Percentiles rank a stretch among this genome's conserved stretches.
Evolutionary conservation across 2,329 filamentous ascomycete genomes (phyloP).

Genomic region (Penicillium sp.): DNA sequence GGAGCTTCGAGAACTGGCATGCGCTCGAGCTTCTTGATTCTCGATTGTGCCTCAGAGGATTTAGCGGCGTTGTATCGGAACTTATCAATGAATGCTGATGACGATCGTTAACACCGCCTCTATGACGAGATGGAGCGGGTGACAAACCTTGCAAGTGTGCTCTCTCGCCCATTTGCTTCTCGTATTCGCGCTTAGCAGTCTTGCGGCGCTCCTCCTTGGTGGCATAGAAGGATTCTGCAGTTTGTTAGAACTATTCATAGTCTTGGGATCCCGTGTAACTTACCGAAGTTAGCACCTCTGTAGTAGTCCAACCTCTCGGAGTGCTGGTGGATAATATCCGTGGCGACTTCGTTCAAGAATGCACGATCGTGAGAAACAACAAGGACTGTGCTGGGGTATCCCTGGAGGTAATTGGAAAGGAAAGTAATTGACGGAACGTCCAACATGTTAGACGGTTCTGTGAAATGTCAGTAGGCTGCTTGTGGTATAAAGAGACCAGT

Average conservation of each 20-base stretch:
- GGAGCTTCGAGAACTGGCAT: constrained; percentile 91
- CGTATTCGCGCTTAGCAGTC: constrained; percentile 94
- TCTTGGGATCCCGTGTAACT: constrained; percentile 15
- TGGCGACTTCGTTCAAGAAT: constrained; percentile 98
- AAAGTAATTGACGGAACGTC: constrained; percentile 99
- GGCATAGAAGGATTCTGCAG: constrained; percentile 81
- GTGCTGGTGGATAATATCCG: constrained; percentile 97
- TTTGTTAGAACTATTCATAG: constrained; percentile 18
- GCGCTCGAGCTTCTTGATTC: constrained; percentile 97
- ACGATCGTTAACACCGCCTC: constrained; percentile 5
- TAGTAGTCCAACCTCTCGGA: constrained; percentile 98
- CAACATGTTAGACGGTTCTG: constrained; percentile 99
- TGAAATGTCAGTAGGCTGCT: constrained; percentile 19
- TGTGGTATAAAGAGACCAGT: not conserved
- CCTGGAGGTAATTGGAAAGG: constrained; percentile 90
- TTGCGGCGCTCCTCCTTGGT: constrained; percentile 97
- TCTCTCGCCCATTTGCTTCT: constrained; percentile 93
- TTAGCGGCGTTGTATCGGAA: constrained; percentile 99
- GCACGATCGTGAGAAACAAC: constrained; percentile 99
- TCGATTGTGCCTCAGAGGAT: constrained; percentile 94
- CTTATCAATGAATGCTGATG: constrained; percentile 88
- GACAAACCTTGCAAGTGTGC: constrained; percentile 74
- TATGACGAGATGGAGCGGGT: not conserved
- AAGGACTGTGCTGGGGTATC: constrained; percentile 89
- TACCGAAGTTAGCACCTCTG: constrained; percentile 86